Evolutionary conservation across 441 rosid genomes (phyloP).

Genomic region (Pelargonium myrrhifolium): DNA sequence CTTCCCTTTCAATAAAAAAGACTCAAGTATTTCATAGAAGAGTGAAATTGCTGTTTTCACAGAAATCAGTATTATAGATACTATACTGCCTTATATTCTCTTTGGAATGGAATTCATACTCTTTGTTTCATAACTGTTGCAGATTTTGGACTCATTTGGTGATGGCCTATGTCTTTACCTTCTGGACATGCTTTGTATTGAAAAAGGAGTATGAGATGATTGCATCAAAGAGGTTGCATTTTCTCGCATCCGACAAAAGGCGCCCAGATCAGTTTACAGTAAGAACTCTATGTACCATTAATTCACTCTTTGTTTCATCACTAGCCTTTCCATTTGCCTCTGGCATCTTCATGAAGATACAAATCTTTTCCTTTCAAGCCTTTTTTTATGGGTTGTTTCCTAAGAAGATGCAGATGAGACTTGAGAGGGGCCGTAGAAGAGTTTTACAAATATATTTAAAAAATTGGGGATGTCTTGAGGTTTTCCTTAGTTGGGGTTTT

Average conservation of each 20-base stretch:
- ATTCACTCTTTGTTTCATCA: neutral
- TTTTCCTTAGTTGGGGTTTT: too few species aligned
- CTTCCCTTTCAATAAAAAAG: too few species aligned
- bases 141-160: slow-evolving; percentile 78
- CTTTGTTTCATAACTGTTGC: slow-evolving; percentile 15
- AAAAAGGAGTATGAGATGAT: slow-evolving; percentile 69
- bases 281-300: slow-evolving; percentile 22
- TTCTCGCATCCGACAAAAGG: slow-evolving; percentile 71
- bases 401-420: too few species aligned
- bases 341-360: neutral
- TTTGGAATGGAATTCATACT: neutral
- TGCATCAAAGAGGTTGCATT: slow-evolving; percentile 75
- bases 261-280: slow-evolving; percentile 92
- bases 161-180: slow-evolving; percentile 82
- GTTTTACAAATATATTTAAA: too few species aligned
- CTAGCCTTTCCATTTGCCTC: too few species aligned
- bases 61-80: neutral
- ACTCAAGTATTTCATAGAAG: too few species aligned
- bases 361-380: neutral
- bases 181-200: slow-evolving; percentile 83
- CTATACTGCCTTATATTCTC: neutral
- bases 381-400: too few species aligned
- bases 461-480: too few species aligned
- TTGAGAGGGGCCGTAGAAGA: too few species aligned
- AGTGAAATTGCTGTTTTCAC: neutral